Conservation (phyloP, 495 filamentous ascomycete genomes). For the Penicillium egyptiacum region DNA sequence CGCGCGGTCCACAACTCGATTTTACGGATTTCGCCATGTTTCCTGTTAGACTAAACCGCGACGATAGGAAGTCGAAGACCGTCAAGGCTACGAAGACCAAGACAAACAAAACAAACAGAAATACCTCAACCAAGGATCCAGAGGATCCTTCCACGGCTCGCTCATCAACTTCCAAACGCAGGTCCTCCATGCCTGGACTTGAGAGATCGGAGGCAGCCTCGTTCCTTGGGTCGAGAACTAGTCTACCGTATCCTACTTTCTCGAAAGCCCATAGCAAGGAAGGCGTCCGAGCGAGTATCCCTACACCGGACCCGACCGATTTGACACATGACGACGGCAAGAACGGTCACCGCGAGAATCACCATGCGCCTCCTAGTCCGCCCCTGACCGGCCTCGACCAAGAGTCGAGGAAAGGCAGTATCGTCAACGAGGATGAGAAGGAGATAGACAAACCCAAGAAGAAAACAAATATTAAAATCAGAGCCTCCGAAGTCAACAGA, state of each 20-base stretch:
- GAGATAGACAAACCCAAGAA: slow-evolving; percentile 36
- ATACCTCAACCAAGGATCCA: slow-evolving; percentile 50
- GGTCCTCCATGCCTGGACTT: slow-evolving; percentile 53
- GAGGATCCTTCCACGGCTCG: slow-evolving; percentile 38
- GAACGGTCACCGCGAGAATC: slow-evolving; percentile 32
- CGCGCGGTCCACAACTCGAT: slow-evolving; percentile 28
- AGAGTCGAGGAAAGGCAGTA: slow-evolving; percentile 47
- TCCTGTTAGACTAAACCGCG: slow-evolving; percentile 45
- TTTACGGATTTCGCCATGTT: slow-evolving; percentile 44
- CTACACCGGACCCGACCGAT: slow-evolving; percentile 80
- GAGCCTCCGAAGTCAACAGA: slow-evolving; percentile 39
- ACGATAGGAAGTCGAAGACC: slow-evolving; percentile 35
- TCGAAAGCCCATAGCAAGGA: slow-evolving; percentile 91
- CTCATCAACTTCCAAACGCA: slow-evolving; percentile 44
- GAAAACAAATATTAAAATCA: slow-evolving; percentile 41
- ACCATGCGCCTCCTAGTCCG: slow-evolving; percentile 59
- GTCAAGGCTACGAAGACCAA: slow-evolving; percentile 16
- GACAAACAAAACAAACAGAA: slow-evolving; percentile 7
- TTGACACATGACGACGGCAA: slow-evolving; percentile 51
- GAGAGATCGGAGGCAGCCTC: slow-evolving; percentile 45
- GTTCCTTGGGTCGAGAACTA: slow-evolving; percentile 55
- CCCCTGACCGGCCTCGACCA: slow-evolving; percentile 58
- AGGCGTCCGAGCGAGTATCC: slow-evolving; percentile 65
- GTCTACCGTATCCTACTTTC: slow-evolving; percentile 79
- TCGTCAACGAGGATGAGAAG: slow-evolving; percentile 41